Evolutionary conservation across 139 green algal species (phyloP).

Genomic region (Chlorella sorokiniana): DNA sequence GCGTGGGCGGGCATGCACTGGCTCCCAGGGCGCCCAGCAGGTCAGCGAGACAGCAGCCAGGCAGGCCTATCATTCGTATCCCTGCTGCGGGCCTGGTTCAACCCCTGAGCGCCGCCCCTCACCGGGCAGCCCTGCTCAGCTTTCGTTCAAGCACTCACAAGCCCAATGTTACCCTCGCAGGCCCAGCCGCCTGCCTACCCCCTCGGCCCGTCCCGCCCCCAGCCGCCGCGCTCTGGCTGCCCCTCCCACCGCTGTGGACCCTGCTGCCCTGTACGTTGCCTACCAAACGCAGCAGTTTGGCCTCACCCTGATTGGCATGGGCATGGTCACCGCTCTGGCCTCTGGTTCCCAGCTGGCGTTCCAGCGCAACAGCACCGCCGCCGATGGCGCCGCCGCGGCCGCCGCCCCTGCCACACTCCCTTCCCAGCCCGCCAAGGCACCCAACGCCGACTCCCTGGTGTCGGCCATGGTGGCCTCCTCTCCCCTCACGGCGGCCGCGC

Average conservation of each 20-base stretch:
- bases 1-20: no score
- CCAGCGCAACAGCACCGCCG: background rate
- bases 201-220: background rate
- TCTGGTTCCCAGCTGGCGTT: background rate
- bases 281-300: slow-evolving; percentile 22
- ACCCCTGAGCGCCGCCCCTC: no score
- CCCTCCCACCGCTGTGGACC: background rate
- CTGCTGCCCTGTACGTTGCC: background rate
- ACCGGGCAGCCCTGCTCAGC: no score
- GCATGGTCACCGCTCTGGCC: background rate
- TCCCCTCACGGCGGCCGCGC: background rate
- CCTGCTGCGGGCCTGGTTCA: no score
- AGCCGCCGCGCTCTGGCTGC: background rate
- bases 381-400: background rate
- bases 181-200: background rate
- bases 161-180: background rate
- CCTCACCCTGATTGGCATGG: slow-evolving; percentile 2
- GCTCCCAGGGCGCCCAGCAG: no score
- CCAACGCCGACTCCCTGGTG: background rate
- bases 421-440: background rate
- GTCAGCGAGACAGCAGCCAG: no score
- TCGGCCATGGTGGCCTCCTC: background rate
- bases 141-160: no score
- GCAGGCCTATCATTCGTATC: no score
- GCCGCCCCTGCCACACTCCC: background rate